Conservation (phyloP, 73 alveolate species). For the Tetrahymena borealis region DNA sequence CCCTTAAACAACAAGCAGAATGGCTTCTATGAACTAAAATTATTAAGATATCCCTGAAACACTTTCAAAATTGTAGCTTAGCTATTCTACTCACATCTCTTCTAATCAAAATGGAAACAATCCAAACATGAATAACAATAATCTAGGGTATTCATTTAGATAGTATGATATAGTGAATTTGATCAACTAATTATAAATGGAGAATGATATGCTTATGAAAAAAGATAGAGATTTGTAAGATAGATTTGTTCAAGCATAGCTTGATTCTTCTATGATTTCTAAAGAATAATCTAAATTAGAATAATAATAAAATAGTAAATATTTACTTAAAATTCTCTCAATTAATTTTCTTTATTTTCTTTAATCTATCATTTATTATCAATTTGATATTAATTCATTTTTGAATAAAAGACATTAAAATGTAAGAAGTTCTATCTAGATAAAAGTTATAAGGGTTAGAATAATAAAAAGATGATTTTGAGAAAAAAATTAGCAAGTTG, state of each 20-base stretch:
- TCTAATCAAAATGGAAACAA: too few species aligned
- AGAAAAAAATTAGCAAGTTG: not conserved
- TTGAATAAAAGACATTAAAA: not conserved
- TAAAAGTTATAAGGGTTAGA: not conserved
- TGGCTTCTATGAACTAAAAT: not conserved
- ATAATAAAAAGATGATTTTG: not conserved
- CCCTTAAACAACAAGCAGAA: not conserved
- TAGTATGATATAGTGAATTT: not conserved
- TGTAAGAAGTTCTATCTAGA: not conserved
- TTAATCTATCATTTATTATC: too few species aligned
- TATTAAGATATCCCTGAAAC: not conserved
- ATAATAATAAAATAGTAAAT: not conserved
- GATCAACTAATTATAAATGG: not conserved
- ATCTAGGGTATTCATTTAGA: not conserved
- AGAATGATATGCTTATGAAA: not conserved
- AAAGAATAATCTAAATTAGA: not conserved
- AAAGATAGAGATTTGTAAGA: not conserved
- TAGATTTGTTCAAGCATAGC: not conserved
- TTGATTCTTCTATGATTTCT: not conserved
- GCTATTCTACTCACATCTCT: too few species aligned
- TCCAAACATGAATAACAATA: not conserved
- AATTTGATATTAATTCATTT: not conserved
- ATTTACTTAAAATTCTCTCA: too few species aligned
- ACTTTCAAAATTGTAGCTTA: too few species aligned
- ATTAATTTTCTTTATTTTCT: too few species aligned